These are phyloP conservation scores for Claviceps pazoutovae DNA, from an alignment of 2,329 filamentous ascomycete species.

Conservation along the genomic window DNA sequence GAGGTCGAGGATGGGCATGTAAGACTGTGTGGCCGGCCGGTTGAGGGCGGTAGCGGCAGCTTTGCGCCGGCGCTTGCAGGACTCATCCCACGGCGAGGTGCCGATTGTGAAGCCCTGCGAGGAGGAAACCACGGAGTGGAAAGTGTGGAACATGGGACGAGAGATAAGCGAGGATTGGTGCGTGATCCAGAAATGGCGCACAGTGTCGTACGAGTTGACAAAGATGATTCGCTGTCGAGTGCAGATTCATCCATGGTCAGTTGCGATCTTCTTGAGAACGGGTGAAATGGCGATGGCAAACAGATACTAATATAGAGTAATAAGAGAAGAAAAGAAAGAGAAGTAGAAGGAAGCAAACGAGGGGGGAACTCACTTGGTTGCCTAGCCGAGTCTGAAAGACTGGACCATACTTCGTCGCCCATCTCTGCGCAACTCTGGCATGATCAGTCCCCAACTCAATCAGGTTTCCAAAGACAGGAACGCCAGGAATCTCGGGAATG, in stretches of 20 bases:
- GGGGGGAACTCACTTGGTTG: conserved; percentile 37
- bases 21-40: conserved; percentile 59
- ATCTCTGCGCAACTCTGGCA: conserved; percentile 37
- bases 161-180: conserved; percentile 68
- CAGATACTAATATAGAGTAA: background rate
- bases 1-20: conserved; percentile 72
- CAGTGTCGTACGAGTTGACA: conserved; percentile 63
- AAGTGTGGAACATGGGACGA: conserved; percentile 65
- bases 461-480: conserved; percentile 50
- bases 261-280: too few relatives aligned
- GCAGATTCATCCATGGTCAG: too few relatives aligned
- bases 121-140: conserved; percentile 63
- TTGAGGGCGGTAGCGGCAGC: conserved; percentile 69
- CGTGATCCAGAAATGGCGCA: conserved; percentile 62
- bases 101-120: conserved; percentile 73
- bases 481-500: conserved; percentile 45
- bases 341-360: background rate
- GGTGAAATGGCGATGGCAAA: background rate
- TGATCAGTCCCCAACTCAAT: conserved; percentile 45
- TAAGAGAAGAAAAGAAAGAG: background rate
- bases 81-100: conserved; percentile 73
- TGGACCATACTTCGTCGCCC: conserved; percentile 46
- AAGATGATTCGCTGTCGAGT: conserved; percentile 48
- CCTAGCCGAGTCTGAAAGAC: conserved; percentile 57
- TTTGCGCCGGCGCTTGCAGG: conserved; percentile 62